phyloP scores from a whole-genome alignment of 768 basidiomycete species.

The Suillus hirtellus region DNA sequence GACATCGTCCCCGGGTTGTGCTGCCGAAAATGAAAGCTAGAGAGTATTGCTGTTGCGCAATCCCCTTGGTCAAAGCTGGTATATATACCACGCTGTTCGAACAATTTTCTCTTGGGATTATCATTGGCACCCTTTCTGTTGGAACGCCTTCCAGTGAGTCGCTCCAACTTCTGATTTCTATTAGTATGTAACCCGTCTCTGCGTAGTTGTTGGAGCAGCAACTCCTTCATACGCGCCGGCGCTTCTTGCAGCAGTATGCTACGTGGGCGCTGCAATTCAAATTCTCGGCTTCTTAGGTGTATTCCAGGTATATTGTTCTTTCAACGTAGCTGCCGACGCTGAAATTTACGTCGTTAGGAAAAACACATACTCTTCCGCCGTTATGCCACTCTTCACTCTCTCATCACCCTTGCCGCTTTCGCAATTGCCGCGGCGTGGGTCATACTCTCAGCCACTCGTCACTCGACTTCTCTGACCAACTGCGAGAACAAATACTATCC shows the following conservation, averaged over 20 bases:
- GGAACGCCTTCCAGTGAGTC: slow-evolving; percentile 78
- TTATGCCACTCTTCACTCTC: slow-evolving; percentile 67
- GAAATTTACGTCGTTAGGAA: slow-evolving; percentile 47
- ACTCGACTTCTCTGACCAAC: slow-evolving; percentile 63
- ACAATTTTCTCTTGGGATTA: slow-evolving; percentile 66
- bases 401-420: slow-evolving; percentile 61
- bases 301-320: slow-evolving; percentile 52
- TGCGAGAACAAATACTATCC: slow-evolving; percentile 67
- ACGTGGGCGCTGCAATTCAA: slow-evolving; percentile 75
- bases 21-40: slow-evolving; percentile 60
- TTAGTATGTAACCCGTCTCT: slow-evolving; percentile 9
- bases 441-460: slow-evolving; percentile 75
- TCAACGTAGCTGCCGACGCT: slow-evolving; percentile 11
- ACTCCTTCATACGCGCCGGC: slow-evolving; percentile 75
- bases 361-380: slow-evolving; percentile 61
- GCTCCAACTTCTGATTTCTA: neutral
- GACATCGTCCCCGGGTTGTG: neutral
- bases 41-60: slow-evolving; percentile 92
- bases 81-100: slow-evolving; percentile 80
- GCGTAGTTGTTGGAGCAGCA: slow-evolving; percentile 79
- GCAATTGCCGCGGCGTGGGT: slow-evolving; percentile 80
- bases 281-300: slow-evolving; percentile 86
- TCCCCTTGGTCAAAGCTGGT: slow-evolving; percentile 88
- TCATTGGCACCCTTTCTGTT: slow-evolving; percentile 72
- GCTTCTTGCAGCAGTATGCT: slow-evolving; percentile 76